Conservation (phyloP, 257 asterid species). For the Perilla frutescens region DNA sequence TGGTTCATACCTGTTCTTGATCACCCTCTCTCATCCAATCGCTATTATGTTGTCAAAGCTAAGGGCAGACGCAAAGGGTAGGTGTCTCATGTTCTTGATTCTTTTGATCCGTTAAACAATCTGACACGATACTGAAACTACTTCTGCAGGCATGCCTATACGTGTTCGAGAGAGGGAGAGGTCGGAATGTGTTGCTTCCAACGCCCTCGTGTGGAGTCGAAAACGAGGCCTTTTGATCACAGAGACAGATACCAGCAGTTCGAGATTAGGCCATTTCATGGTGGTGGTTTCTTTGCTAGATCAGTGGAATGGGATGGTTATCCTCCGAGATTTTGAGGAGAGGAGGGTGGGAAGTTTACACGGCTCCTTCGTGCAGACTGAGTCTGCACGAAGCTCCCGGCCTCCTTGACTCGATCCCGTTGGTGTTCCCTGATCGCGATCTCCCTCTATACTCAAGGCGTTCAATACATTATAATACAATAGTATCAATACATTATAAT, state of each 20-base stretch:
- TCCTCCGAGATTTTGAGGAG: constrained; percentile 68
- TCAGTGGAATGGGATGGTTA: constrained; percentile 73
- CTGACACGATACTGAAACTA: background rate
- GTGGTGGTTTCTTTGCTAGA: constrained; percentile 72
- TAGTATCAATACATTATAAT: no score
- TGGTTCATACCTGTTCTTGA: constrained; percentile 85
- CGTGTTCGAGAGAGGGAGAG: constrained; percentile 61
- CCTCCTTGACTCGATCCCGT: constrained; percentile 33
- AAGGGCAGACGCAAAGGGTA: constrained; percentile 78
- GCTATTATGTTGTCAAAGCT: constrained; percentile 74
- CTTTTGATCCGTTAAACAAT: no score
- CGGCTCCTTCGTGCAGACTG: constrained; percentile 47
- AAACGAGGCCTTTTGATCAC: constrained; percentile 60
- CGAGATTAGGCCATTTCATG: constrained; percentile 55
- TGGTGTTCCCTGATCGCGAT: constrained; percentile 52
- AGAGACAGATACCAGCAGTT: constrained; percentile 75
- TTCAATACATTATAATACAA: constrained; percentile 41
- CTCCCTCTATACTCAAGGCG: constrained; percentile 53
- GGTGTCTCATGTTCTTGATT: no score
- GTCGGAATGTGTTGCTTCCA: constrained; percentile 60
- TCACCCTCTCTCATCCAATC: constrained; percentile 66
- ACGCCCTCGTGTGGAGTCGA: constrained; percentile 33
- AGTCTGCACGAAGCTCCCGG: constrained; percentile 58
- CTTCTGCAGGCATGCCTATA: constrained; percentile 60
- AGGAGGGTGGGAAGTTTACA: constrained; percentile 71